Percentiles rank a stretch among this genome's conserved stretches.
phyloP scores from a whole-genome alignment of 108 stramenopile genomes.

The Fistulifera pelliculosa region DNA sequence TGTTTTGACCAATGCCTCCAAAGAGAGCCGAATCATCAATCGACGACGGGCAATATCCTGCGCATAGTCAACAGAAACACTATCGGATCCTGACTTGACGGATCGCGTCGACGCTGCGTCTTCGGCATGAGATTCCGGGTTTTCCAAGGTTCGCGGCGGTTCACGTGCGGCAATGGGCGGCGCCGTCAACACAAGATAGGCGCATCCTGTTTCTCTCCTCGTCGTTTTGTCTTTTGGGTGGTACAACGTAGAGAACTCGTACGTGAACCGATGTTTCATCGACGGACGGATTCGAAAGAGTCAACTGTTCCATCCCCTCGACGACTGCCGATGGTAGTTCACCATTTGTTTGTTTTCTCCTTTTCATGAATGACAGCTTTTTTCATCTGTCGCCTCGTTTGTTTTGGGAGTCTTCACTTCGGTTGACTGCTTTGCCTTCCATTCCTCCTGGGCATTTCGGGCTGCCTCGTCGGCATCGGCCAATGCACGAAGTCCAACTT shows the following conservation, averaged over 20 bases:
- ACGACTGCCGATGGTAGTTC: slow-evolving; percentile 1
- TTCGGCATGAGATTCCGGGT: not conserved
- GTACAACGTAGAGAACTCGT: slow-evolving; percentile 38
- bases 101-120: not conserved
- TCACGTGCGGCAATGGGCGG: slow-evolving; percentile 24
- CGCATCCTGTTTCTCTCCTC: slow-evolving; percentile 40
- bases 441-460: slow-evolving; percentile 1
- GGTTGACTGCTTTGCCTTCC: not conserved
- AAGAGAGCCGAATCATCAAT: slow-evolving; percentile 19
- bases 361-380: not conserved
- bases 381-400: not conserved
- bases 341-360: too few relatives aligned
- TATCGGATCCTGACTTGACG: not conserved
- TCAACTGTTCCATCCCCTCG: not conserved
- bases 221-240: slow-evolving; percentile 39
- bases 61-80: slow-evolving; percentile 17
- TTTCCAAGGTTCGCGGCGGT: not conserved
- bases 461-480: slow-evolving; percentile 10
- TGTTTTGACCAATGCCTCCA: slow-evolving; percentile 15
- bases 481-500: slow-evolving; percentile 4
- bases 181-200: slow-evolving; percentile 33
- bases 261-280: slow-evolving; percentile 3
- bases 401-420: not conserved
- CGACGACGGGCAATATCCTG: slow-evolving; percentile 28
- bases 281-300: not conserved